These are phyloP conservation scores for Euphorbia schlechtendalii DNA, from an alignment of 441 rosid genomes.

Conservation along the genomic window DNA sequence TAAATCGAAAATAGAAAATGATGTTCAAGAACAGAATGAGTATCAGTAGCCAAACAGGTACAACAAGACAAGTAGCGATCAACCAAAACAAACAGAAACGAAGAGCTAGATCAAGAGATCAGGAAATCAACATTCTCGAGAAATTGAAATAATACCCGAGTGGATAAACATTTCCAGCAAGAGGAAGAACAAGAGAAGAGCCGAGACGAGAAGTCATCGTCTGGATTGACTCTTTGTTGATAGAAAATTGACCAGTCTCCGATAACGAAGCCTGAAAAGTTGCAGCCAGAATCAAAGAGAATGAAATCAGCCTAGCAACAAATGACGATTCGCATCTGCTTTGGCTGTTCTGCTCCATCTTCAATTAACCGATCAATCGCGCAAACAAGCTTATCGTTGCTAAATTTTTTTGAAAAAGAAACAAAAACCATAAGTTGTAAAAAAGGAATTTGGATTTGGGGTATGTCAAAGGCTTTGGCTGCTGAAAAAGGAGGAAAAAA, in stretches of 20 bases:
- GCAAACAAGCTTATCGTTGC: no score
- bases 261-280: conserved; percentile 24
- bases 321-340: not conserved
- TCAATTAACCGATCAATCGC: not conserved
- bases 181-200: conserved; percentile 54
- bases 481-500: not conserved
- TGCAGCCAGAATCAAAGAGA: conserved; percentile 14
- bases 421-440: no score
- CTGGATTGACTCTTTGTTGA: conserved; percentile 23
- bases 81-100: conserved; percentile 7
- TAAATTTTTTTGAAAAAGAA: no score
- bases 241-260: conserved; percentile 23
- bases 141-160: conserved; percentile 44
- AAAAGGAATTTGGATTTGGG: not conserved
- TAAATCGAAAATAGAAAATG: not conserved
- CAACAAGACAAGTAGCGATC: not conserved
- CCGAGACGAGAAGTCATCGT: conserved; percentile 14
- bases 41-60: not conserved
- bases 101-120: not conserved
- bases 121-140: not conserved
- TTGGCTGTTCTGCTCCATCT: conserved; percentile 14
- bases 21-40: not conserved
- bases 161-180: conserved; percentile 82
- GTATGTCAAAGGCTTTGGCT: not conserved
- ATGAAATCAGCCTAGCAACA: not conserved